Conservation (phyloP, 1,139 yeast species). For the Geotrichum macrosporum region DNA sequence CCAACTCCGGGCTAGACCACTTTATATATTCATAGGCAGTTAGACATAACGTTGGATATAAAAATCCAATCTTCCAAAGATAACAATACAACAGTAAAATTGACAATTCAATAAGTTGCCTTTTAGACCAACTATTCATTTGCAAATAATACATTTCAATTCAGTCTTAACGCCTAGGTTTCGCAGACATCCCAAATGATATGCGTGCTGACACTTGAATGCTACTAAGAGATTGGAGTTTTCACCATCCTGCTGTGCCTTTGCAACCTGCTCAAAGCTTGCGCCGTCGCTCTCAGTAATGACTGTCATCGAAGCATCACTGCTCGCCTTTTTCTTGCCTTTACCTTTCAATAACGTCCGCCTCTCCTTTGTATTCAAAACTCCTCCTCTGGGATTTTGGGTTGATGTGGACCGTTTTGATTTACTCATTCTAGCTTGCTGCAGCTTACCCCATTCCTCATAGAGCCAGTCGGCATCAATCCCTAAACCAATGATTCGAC, state of each 20-base stretch:
- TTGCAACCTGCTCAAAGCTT: conserved; percentile 22
- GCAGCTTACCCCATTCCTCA: conserved; percentile 34
- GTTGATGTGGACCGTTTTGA: not conserved
- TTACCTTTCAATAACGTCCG: conserved; percentile 13
- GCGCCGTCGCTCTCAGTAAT: not conserved
- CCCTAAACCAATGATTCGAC: conserved; percentile 58
- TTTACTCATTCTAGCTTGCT: conserved; percentile 19
- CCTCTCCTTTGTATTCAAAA: conserved; percentile 11
- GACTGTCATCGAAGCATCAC: not conserved
- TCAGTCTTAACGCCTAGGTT: conserved; percentile 40
- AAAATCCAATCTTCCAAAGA: no score
- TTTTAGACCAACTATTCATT: not conserved
- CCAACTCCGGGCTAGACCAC: no score
- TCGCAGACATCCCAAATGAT: conserved; percentile 58
- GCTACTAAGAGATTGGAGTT: conserved; percentile 38
- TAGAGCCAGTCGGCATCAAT: conserved; percentile 41
- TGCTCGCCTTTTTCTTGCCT: conserved; percentile 15
- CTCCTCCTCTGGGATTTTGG: not conserved
- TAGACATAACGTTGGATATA: no score
- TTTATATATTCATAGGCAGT: no score
- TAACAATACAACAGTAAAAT: no score
- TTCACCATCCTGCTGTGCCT: conserved; percentile 25
- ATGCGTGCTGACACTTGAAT: conserved; percentile 61
- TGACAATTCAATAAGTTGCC: not conserved
- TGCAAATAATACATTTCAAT: conserved; percentile 23